Evolutionary conservation across 306 rosid species (phyloP), one percentile per base, ranked within the genome.

Genomic region (Pyrus bretschneideri): DNA sequence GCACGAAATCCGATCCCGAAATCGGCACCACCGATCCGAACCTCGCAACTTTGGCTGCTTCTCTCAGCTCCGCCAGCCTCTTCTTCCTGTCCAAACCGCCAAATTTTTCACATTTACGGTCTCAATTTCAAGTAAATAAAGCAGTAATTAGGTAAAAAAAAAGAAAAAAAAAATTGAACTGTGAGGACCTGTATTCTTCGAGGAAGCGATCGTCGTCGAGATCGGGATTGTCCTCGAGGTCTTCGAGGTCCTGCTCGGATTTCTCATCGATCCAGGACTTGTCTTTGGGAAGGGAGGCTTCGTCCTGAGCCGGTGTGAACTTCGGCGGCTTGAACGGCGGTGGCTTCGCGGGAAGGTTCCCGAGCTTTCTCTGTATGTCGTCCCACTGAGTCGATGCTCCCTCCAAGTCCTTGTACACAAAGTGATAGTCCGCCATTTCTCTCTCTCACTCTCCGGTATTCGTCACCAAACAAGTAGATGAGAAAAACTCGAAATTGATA

Each of bases 301-400:
- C 85, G 74, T 88, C 93, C 7, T 78, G 69, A 5, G 92, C 82
- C 6, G 98, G 93, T 14, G 91, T 79, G 85, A 95, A 95, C 2
- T 88, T 14, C 29, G 92, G 90, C 11, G 98, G 98, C 83, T 95
- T 92, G 85, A 92, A 92, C 5, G 89, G 85, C 5, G 97, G 90
- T 17, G 86, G 81, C 58, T 95, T 95, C 9, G 78, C 58, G 5
- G 97, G 98, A 21, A 95, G 87, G 83, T 95, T 95, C 12, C 98
- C 98, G 0, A 87, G 89, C 86, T 90, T 95, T 71, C 87, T 77
- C 81, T 95, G 98, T 25, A 95, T 85, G 58, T 95, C 97, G 23
- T 95, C 98, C 98, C 98, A 95, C 73, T 95, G 98, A 1, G 98
- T 95, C 5, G 97, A 95, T 0, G 98, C 87, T 82, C 98, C 97